Evolutionary conservation across 2,329 filamentous ascomycete genomes (phyloP).

Genomic region (Zarea fungicola): DNA sequence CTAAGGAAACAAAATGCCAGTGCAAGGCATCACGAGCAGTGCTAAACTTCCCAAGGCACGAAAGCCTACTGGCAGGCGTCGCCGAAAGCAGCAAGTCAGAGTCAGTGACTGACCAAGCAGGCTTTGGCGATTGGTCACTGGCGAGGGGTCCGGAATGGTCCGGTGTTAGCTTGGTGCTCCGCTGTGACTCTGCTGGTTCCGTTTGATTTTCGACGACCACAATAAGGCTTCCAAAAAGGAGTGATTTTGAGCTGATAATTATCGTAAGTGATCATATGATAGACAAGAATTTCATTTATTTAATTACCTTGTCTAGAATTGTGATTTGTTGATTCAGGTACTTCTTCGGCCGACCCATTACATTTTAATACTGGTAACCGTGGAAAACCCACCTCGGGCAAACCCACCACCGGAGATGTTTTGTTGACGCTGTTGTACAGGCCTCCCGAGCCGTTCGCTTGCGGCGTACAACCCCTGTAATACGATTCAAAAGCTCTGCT

Average conservation of each 20-base stretch:
- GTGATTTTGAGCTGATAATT: constrained; percentile 1
- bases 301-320: background rate
- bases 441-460: background rate
- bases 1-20: constrained; percentile 1
- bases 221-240: constrained; percentile 6
- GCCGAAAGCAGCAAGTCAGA: background rate
- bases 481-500: background rate
- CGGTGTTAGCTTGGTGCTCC: background rate
- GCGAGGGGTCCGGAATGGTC: constrained; percentile 6
- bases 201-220: constrained; percentile 8
- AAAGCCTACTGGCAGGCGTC: background rate
- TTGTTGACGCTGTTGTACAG: background rate
- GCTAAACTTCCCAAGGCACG: background rate
- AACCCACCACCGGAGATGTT: background rate
- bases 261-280: constrained; percentile 8
- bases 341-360: background rate
- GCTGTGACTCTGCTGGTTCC: background rate
- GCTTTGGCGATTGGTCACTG: background rate
- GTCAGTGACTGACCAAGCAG: background rate
- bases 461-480: background rate
- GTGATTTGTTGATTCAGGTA: no score
- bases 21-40: background rate
- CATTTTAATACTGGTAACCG: background rate
- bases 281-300: background rate
- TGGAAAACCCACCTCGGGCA: background rate